Evolutionary conservation across 2,329 filamentous ascomycete genomes (phyloP), one percentile per base, ranked within the genome.

Genomic region (Venturia pyrina): DNA sequence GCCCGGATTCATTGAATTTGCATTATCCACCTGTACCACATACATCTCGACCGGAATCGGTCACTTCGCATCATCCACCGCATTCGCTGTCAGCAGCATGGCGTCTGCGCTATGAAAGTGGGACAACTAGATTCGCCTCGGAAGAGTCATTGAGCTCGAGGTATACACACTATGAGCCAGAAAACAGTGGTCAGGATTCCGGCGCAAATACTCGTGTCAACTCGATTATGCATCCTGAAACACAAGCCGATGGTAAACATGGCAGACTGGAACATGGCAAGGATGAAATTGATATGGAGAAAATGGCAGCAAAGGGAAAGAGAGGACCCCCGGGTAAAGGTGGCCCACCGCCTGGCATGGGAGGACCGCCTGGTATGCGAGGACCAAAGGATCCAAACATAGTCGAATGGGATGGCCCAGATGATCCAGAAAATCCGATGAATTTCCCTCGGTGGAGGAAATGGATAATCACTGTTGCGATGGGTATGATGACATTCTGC

Each of bases 361-460:
- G 28, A n/a, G 53, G 53, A 15, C 15, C 28, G 17, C 32, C 28
- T 19, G 32, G 32, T 21, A 59, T 17, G 32, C 28, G 32, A 21
- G 53, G 53, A 37, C 28, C 28, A 37, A 46, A 59, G 24, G 79
- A 84, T 68, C 78, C 80, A 1, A 80, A 83, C 67, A 74, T 85
- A 13, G 81, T 88, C 15, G 81, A 80, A 67, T 89, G 85, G 83
- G 83, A 87, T 68, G 80, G 82, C 0, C 79, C 81, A 0, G 74
- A 83, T 64, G 85, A 87, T 65, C 81, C 82, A 0, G 74, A 79
- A 44, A 86, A 87, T 66, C 86, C 87, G 0, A 74, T 82, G 68
- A 89, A 89, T 72, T 89, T 85, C 85, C 70, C 78, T 2, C 69
- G 70, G 0, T 67, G 67, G 8, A 77, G 75, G 69, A 85, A 83